phyloP scores from a whole-genome alignment of 2,329 filamentous ascomycete species.

The Acephala macrosclerotiorum region DNA sequence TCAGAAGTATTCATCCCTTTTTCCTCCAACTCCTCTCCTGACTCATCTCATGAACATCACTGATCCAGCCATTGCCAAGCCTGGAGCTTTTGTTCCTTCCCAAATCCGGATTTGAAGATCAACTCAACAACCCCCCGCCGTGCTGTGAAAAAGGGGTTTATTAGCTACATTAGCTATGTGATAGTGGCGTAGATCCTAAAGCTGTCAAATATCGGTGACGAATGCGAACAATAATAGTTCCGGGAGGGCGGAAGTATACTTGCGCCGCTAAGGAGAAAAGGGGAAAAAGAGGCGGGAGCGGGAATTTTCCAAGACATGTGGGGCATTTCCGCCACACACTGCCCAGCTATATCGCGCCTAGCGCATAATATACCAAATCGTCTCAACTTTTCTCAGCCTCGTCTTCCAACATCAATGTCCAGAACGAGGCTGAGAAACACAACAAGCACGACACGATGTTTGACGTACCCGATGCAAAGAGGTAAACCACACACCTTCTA shows the following conservation, averaged over 20 bases:
- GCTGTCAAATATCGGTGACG: background rate
- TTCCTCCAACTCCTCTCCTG: background rate
- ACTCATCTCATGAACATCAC: background rate
- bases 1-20: background rate
- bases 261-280: background rate
- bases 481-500: conserved; percentile 46
- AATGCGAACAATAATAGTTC: background rate
- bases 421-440: background rate
- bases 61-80: background rate
- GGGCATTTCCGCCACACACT: background rate
- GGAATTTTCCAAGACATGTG: conserved; percentile 2
- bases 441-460: conserved; percentile 51
- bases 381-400: background rate
- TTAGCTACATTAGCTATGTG: background rate
- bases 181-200: background rate
- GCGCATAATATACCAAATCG: background rate
- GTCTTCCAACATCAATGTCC: background rate
- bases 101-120: too few relatives aligned
- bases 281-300: background rate
- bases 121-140: too few relatives aligned
- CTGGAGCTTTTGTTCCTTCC: too few relatives aligned
- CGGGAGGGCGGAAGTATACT: background rate
- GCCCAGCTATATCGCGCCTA: background rate
- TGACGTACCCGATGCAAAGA: conserved; percentile 59
- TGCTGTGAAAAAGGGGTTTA: background rate